A percentile compares a stretch with the other conserved stretches of the same genome.
Evolutionary conservation across 139 green algal genomes (phyloP).

Genomic region (Spirogloea muscicola): DNA sequence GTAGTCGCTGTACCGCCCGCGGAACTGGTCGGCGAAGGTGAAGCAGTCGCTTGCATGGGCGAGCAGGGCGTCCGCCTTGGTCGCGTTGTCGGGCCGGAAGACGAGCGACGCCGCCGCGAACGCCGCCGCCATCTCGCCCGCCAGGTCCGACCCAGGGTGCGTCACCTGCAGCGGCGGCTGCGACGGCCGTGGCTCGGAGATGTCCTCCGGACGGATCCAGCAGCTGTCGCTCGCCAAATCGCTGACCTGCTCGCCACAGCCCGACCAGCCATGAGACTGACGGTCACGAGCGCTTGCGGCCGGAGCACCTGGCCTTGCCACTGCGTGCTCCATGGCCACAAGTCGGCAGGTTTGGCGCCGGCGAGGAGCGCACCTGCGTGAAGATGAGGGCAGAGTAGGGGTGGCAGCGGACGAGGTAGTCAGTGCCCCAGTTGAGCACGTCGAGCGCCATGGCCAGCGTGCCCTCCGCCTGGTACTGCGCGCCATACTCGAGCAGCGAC

Average conservation of each 20-base stretch:
- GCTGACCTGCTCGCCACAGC: too few relatives aligned
- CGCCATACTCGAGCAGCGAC: slow-evolving; percentile 53
- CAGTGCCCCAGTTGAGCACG: slow-evolving; percentile 61
- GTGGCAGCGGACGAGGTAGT: slow-evolving; percentile 64
- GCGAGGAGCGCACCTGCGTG: slow-evolving; percentile 49
- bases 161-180: background rate
- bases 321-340: too few relatives aligned
- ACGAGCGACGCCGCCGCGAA: slow-evolving; percentile 34
- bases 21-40: slow-evolving; percentile 27
- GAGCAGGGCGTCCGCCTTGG: slow-evolving; percentile 16
- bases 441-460: slow-evolving; percentile 7
- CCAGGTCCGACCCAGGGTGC: slow-evolving; percentile 28
- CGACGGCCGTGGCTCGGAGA: slow-evolving; percentile 18
- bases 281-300: too few relatives aligned
- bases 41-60: slow-evolving; percentile 19
- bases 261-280: too few relatives aligned
- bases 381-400: slow-evolving; percentile 49
- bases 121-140: slow-evolving; percentile 32
- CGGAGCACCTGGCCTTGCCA: too few relatives aligned
- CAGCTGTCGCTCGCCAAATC: slow-evolving; percentile 23
- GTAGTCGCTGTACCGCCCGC: slow-evolving; percentile 34
- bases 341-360: background rate
- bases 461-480: background rate
- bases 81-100: slow-evolving; percentile 4
- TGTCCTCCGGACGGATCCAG: slow-evolving; percentile 37